These are phyloP conservation scores for Fusarium sp. DNA, from an alignment of 2,329 filamentous ascomycete genomes.

Conservation along the genomic window DNA sequence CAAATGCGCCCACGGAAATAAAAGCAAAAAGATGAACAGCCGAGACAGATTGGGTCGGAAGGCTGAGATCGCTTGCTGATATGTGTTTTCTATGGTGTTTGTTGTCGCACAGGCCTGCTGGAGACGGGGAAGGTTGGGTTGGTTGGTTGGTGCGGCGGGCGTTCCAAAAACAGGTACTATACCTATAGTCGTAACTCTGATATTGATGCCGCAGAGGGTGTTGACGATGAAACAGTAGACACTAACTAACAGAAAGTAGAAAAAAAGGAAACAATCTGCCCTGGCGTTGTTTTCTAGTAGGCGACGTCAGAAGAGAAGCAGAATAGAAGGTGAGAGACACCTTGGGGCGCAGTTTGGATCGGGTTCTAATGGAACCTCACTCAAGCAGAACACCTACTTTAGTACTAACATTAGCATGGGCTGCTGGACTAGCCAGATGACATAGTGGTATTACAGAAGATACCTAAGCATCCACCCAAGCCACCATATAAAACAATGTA, in stretches of 20 bases:
- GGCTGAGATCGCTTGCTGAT: conserved; percentile 15
- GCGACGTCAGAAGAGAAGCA: conserved; percentile 39
- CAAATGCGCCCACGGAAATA: conserved; percentile 17
- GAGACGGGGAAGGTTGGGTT: conserved; percentile 22
- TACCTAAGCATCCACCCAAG: conserved; percentile 12
- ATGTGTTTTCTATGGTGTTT: conserved; percentile 33
- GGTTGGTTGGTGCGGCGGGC: conserved; percentile 12
- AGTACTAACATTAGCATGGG: background rate
- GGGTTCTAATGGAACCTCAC: conserved; percentile 16
- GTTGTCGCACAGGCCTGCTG: conserved; percentile 41
- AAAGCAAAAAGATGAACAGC: conserved; percentile 6
- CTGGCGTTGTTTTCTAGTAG: conserved; percentile 27
- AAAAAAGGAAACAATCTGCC: conserved; percentile 27
- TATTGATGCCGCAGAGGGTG: background rate
- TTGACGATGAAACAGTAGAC: conserved; percentile 11
- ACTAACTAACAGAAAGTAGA: conserved; percentile 14
- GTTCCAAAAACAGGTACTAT: conserved; percentile 14
- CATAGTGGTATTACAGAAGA: conserved; percentile 30
- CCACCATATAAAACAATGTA: conserved; percentile 10
- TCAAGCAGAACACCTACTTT: conserved; percentile 1
- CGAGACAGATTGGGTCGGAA: background rate
- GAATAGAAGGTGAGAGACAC: conserved; percentile 34
- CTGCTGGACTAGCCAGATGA: conserved; percentile 32
- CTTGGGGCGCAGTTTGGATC: conserved; percentile 44
- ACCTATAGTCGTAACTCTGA: conserved; percentile 10